Percentiles rank a stretch among this genome's conserved stretches.
Conservation (phyloP, 805 yeast genomes). For the Teunomyces kruisii region DNA sequence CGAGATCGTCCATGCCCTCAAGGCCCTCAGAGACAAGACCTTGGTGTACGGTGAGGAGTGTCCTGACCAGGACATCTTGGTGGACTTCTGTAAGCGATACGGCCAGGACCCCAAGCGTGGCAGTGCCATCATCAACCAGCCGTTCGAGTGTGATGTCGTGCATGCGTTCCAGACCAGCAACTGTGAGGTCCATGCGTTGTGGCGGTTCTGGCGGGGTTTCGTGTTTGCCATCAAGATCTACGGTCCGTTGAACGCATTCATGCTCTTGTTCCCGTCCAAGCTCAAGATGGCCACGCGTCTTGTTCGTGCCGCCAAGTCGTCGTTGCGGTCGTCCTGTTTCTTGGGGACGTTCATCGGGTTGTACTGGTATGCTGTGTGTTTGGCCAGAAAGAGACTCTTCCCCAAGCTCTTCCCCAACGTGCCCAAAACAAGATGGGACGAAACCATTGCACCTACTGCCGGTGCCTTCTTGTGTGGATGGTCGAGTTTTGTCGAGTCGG, state of each 20-base stretch:
- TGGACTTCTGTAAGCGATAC: conserved; percentile 28
- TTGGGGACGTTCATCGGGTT: conserved; percentile 42
- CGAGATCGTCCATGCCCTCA: conserved; percentile 33
- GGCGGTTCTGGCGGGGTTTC: conserved; percentile 45
- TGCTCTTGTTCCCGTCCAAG: conserved; percentile 25
- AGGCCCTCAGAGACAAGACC: conserved; percentile 27
- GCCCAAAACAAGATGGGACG: conserved; percentile 35
- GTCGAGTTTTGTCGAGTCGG: conserved; percentile 39
- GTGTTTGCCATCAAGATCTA: conserved; percentile 39
- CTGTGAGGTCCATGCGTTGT: conserved; percentile 49
- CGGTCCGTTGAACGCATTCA: conserved; percentile 37
- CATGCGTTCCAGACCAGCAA: conserved; percentile 38
- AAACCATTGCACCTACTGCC: conserved; percentile 37
- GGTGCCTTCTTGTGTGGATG: conserved; percentile 45
- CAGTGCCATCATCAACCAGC: conserved; percentile 23
- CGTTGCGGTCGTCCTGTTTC: conserved; percentile 44
- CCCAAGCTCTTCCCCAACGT: conserved; percentile 39
- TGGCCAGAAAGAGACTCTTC: conserved; percentile 38
- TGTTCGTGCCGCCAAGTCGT: conserved; percentile 21
- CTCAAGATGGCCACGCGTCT: conserved; percentile 14
- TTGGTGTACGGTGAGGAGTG: conserved; percentile 34
- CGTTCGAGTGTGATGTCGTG: conserved; percentile 40
- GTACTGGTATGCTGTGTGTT: conserved; percentile 50
- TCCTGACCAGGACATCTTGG: conserved; percentile 29
- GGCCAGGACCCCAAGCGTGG: conserved; percentile 35